Percentiles rank a stretch among this genome's conserved stretches.
phyloP scores from a whole-genome alignment of 2,329 filamentous ascomycete species.

The Aspergillus sergii region DNA sequence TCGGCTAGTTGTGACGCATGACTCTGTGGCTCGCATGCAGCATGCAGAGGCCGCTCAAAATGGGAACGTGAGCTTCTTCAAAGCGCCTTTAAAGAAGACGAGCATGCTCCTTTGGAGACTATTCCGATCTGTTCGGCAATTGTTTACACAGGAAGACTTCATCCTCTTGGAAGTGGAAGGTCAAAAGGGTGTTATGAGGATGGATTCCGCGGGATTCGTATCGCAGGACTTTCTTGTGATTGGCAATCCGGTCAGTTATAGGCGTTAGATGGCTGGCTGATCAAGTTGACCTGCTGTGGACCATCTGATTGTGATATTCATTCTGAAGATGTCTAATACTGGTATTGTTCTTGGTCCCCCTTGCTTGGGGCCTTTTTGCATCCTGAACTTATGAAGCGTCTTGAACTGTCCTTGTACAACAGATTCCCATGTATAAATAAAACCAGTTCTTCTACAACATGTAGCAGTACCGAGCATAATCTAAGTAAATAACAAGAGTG shows the following conservation, averaged over 20 bases:
- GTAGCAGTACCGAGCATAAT: background rate
- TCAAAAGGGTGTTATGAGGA: conserved; percentile 36
- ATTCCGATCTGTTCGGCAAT: conserved; percentile 39
- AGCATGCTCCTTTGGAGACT: conserved; percentile 34
- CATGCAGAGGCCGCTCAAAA: conserved; percentile 19
- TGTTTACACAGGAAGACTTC: conserved; percentile 46
- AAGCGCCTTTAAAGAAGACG: conserved; percentile 33
- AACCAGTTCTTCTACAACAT: background rate
- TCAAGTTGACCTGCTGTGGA: background rate
- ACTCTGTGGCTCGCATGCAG: conserved; percentile 25
- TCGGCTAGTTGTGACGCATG: conserved; percentile 33
- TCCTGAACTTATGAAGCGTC: background rate
- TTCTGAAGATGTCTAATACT: conserved; percentile 20
- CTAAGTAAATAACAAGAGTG: background rate
- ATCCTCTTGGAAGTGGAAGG: conserved; percentile 41
- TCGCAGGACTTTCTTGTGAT: conserved; percentile 38
- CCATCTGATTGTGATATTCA: background rate
- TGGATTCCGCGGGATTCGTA: conserved; percentile 42
- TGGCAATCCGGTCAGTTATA: conserved; percentile 30
- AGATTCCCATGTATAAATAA: conserved; percentile 16
- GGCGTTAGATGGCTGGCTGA: conserved; percentile 6
- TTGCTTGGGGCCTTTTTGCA: background rate
- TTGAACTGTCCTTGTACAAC: background rate
- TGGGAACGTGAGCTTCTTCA: conserved; percentile 32
- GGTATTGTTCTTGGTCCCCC: background rate